A percentile compares a stretch with the other conserved stretches of the same genome.
Conservation (phyloP, 2,329 filamentous ascomycete genomes). For the Daldinia eschscholtzii region DNA sequence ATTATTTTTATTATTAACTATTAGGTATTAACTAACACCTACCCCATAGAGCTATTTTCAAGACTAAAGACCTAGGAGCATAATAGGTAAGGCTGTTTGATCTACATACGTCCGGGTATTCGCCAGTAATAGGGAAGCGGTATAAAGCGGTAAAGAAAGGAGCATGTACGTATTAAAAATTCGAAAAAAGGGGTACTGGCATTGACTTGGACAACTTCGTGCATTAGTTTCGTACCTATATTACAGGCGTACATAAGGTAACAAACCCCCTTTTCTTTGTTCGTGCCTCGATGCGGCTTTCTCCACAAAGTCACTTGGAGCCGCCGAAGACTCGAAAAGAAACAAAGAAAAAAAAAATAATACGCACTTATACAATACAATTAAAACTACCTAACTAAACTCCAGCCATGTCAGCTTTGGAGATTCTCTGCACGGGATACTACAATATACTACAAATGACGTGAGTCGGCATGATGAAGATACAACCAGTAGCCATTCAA, state of each 20-base stretch:
- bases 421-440: constrained; percentile 2
- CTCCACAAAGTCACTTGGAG: neutral
- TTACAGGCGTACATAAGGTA: constrained; percentile 5
- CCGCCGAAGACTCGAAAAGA: neutral
- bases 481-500: constrained; percentile 17
- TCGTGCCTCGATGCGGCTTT: constrained; percentile 4
- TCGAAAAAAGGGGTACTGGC: neutral
- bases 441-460: constrained; percentile 27
- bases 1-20: too few relatives aligned
- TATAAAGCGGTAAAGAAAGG: constrained; percentile 12
- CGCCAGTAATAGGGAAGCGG: neutral
- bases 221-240: constrained; percentile 1
- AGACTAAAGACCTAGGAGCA: neutral
- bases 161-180: neutral
- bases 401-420: constrained; percentile 1
- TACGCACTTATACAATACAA: neutral
- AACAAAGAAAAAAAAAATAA: neutral
- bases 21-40: too few relatives aligned
- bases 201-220: neutral
- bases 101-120: neutral
- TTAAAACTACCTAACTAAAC: neutral
- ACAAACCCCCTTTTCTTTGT: constrained; percentile 4
- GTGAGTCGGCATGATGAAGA: constrained; percentile 36
- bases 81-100: constrained; percentile 5
- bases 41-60: neutral